Evolutionary conservation across 2,329 filamentous ascomycete species (phyloP), one percentile per base, ranked within the genome.

Genomic region (Daldinia eschscholtzii): DNA sequence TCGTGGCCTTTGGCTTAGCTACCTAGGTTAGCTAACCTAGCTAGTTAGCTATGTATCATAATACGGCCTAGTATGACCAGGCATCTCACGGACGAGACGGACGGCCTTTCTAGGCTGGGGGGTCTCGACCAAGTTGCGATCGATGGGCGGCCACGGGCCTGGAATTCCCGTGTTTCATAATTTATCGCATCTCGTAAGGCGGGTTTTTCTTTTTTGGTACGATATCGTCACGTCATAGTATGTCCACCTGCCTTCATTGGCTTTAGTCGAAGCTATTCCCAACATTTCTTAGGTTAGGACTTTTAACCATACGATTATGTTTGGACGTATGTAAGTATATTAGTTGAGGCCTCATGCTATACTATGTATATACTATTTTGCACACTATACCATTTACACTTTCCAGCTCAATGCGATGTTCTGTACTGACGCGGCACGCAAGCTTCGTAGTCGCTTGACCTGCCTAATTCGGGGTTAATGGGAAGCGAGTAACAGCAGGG

Each of bases 381-480:
- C 20, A 9, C 46, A 52, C 46, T 52, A 52, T 52, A 30, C 52
- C 30, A 23, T 55, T 55, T 37, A 30, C 52, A 55, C 52, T 37
- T 55, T 55, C n/a, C 5, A 18, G 20, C 20, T 55, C 33, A 55
- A 55, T 55, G 52, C 52, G 33, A 55, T 55, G 18, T 23, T 23
- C 52, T 23, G 52, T 55, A 55, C 52, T 55, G 52, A 55, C 33
- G 52, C 52, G 52, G 52, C 52, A 37, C 52, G 58, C 61, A 41
- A 61, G 18, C 20, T 28, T 59, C 35, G 55, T 28, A 33, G 55
- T 35, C 61, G 68, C 58, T 35, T 59, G 53, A 70, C 78, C 33
- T 77, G 70, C 71, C 72, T 73, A 52, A 79, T 79, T 57, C 76
- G 79, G 80, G 48, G 58, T 74, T 74, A 74, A 74, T 70, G 53